These are phyloP conservation scores for Entomortierella chlamydospora DNA, from an alignment of 192 early-diverging fungal species.

Conservation along the genomic window DNA sequence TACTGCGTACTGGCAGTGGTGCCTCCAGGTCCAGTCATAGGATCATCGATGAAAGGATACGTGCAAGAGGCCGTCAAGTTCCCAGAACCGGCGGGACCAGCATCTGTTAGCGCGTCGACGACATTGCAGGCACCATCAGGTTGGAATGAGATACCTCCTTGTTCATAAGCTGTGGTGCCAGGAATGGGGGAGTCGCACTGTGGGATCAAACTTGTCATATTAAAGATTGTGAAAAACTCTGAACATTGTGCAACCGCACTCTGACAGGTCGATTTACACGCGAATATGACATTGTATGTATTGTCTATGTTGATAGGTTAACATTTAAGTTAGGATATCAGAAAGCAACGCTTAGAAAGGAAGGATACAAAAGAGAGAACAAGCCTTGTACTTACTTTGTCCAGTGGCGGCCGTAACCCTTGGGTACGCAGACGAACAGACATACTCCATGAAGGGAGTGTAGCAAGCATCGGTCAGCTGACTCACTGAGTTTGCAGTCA, in stretches of 20 bases:
- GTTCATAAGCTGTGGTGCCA: neutral
- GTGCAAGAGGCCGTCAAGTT: conserved; percentile 43
- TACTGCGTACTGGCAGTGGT: conserved; percentile 24
- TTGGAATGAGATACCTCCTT: conserved; percentile 29
- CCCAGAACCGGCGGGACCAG: conserved; percentile 6
- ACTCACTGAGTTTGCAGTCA: neutral
- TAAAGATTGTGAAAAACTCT: conserved; percentile 22
- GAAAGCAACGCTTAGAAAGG: no score
- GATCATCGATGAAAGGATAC: conserved; percentile 56
- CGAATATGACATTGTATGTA: conserved; percentile 16
- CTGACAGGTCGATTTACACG: conserved; percentile 53
- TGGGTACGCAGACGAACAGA: conserved; percentile 52
- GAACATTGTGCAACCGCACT: conserved; percentile 17
- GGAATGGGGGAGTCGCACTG: conserved; percentile 38
- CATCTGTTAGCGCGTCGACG: conserved; percentile 4
- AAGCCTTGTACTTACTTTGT: conserved; percentile 1
- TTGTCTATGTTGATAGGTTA: conserved; percentile 7
- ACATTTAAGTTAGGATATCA: neutral
- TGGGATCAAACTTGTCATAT: conserved; percentile 15
- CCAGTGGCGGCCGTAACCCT: conserved; percentile 14
- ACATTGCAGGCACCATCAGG: conserved; percentile 27
- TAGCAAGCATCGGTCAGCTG: conserved; percentile 25
- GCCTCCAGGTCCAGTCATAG: conserved; percentile 24
- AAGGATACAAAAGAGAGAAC: no score
- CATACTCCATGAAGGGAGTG: conserved; percentile 41